A percentile compares a stretch with the other conserved stretches of the same genome.
Conservation (phyloP, 1,284 basidiomycete species). For the Wolfiporia cocos region DNA sequence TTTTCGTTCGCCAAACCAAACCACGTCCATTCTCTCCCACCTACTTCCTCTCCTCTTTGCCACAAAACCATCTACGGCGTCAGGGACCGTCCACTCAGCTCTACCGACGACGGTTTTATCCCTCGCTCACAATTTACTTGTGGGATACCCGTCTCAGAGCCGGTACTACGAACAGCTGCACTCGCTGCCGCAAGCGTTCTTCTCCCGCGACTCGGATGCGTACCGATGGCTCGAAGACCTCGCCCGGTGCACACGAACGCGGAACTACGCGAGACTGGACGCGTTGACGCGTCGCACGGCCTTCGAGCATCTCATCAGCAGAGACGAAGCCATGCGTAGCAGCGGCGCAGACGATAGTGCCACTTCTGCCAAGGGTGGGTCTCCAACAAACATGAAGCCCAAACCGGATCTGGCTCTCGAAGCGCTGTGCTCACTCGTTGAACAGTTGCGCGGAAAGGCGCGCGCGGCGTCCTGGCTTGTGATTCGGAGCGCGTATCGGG, state of each 20-base stretch:
- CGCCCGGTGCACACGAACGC: slow-evolving; percentile 38
- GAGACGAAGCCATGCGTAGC: not conserved
- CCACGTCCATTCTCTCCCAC: slow-evolving; percentile 50
- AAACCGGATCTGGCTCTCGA: slow-evolving; percentile 29
- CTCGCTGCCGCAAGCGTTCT: slow-evolving; percentile 32
- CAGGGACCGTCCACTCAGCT: slow-evolving; percentile 17
- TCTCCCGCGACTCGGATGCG: slow-evolving; percentile 22
- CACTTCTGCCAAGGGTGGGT: no score
- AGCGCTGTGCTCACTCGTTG: slow-evolving; percentile 40
- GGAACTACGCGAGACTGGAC: slow-evolving; percentile 48
- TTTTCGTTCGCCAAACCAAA: slow-evolving; percentile 52
- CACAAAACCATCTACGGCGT: slow-evolving; percentile 22
- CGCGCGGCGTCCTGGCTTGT: slow-evolving; percentile 52
- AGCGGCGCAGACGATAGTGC: no score
- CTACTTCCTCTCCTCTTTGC: slow-evolving; percentile 45
- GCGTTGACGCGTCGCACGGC: slow-evolving; percentile 27
- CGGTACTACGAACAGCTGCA: slow-evolving; percentile 42
- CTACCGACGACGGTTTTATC: slow-evolving; percentile 36
- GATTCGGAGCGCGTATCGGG: slow-evolving; percentile 59
- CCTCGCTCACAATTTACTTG: slow-evolving; percentile 48
- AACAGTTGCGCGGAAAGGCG: slow-evolving; percentile 40
- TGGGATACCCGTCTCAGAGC: slow-evolving; percentile 54
- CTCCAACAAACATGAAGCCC: slow-evolving; percentile 11
- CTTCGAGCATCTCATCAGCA: slow-evolving; percentile 10
- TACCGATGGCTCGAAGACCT: slow-evolving; percentile 43